phyloP scores from a whole-genome alignment of 768 basidiomycete species.

The Phlebiopsis gigantea region DNA sequence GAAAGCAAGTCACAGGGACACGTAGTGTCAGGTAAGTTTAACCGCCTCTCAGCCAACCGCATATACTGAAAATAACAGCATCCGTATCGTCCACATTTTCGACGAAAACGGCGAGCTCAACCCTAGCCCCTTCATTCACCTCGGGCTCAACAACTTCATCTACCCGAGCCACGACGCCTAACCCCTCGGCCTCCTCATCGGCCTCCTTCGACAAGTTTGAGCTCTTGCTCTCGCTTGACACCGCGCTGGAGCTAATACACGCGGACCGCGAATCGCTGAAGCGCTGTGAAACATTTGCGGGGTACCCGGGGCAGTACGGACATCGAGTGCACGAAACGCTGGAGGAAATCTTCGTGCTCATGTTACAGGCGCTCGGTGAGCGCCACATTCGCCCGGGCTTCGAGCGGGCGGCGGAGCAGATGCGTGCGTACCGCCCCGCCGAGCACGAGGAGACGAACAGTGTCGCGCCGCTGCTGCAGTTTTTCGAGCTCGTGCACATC shows the following conservation, averaged over 20 bases:
- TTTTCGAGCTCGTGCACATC: slow-evolving; percentile 95
- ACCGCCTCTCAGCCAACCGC: not conserved
- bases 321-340: slow-evolving; percentile 86
- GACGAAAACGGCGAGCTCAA: not conserved
- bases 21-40: not conserved
- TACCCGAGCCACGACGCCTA: slow-evolving; percentile 16
- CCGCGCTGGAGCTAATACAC: slow-evolving; percentile 88
- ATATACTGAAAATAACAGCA: not conserved
- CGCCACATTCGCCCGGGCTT: slow-evolving; percentile 83
- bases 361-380: slow-evolving; percentile 73
- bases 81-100: slow-evolving; percentile 6
- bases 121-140: slow-evolving; percentile 18
- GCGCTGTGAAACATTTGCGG: slow-evolving; percentile 83
- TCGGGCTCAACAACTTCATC: slow-evolving; percentile 19
- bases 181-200: slow-evolving; percentile 15
- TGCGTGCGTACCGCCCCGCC: slow-evolving; percentile 85
- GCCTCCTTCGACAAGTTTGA: slow-evolving; percentile 57
- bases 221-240: slow-evolving; percentile 85
- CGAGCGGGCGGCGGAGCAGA: slow-evolving; percentile 75
- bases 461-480: slow-evolving; percentile 91
- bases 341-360: slow-evolving; percentile 87
- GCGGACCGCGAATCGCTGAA: slow-evolving; percentile 89
- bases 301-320: slow-evolving; percentile 85
- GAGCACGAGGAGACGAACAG: slow-evolving; percentile 77
- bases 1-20: not conserved